These are phyloP conservation scores for Hemileia vastatrix DNA, from an alignment of 1,284 basidiomycete genomes.

Conservation along the genomic window DNA sequence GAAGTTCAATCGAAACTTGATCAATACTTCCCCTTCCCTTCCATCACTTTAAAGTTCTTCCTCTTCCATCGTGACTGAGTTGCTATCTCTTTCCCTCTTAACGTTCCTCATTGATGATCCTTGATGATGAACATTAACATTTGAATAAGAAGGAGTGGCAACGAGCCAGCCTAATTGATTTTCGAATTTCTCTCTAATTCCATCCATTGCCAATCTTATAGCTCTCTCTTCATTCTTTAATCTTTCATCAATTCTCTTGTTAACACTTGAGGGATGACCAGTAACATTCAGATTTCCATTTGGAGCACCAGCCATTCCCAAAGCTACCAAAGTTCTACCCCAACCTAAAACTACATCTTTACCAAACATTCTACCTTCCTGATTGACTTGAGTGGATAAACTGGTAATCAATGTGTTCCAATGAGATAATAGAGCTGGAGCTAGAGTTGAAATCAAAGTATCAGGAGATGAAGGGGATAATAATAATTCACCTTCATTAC, in stretches of 20 bases:
- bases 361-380: constrained; percentile 38
- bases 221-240: constrained; percentile 27
- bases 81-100: too few species aligned
- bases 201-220: constrained; percentile 31
- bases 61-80: too few species aligned
- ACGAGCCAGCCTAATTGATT: too few species aligned
- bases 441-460: constrained; percentile 31
- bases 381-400: constrained; percentile 34
- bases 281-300: background rate
- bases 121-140: too few species aligned
- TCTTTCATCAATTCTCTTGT: too few species aligned
- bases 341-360: constrained; percentile 35
- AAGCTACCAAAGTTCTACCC: constrained; percentile 29
- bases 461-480: constrained; percentile 28
- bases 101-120: too few species aligned
- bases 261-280: background rate
- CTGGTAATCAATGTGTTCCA: constrained; percentile 33
- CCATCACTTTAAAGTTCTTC: too few species aligned
- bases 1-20: too few species aligned
- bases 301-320: background rate
- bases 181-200: constrained; percentile 28
- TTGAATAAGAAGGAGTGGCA: too few species aligned
- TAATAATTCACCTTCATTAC: background rate
- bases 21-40: too few species aligned
- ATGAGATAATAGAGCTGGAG: constrained; percentile 34